Evolutionary conservation across 345 rosid species (phyloP), one percentile per base, ranked within the genome.

Genomic region (Dipteronia sinensis): DNA sequence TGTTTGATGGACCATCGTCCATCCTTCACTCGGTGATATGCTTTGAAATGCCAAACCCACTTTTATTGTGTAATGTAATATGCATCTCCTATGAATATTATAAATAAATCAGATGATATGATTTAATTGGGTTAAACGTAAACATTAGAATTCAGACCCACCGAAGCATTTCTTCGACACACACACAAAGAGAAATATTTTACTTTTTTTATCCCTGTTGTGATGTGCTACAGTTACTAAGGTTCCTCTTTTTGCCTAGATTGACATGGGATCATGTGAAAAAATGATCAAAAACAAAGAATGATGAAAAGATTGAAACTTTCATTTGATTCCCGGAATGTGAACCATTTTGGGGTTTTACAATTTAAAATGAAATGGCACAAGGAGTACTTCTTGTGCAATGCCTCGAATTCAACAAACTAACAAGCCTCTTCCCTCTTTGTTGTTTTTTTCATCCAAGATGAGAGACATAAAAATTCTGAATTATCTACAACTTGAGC

Each of bases 401-500:
- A 23, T 31, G n/a, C 42, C 67, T 11, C 20, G 17, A 73, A 53
- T 16, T 34, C 11, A 2, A 51, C 11, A 31, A 40, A 6, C 51
- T 23, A 15, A 61, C 62, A 73, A 76, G 76, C 85, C 88, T 86
- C 78, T 86, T 75, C 88, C 59, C 76, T 84, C 84, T 84, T 49
- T 61, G 85, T 64, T 55, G 10, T 77, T 68, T 55, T 10, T 78
- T 68, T 59, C 74, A 1, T 47, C 82, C 53, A 82, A 85, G 88
- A 90, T 66, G 88, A 83, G 93, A 90, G 91, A 81, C 90, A 68
- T 44, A 49, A 25, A 19, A 71, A 62, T 65, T 13, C n/a, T 29
- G 25, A 16, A 66, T 47, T 71, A 72, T 81, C 25, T 64, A 77
- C 82, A 69, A 34, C 56, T 68, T 58, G 69, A 62, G 29, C 51